Percentiles rank a stretch among this genome's conserved stretches.
Evolutionary conservation across 805 yeast genomes (phyloP).

Genomic region (Kluyveromyces dobzhanskii): DNA sequence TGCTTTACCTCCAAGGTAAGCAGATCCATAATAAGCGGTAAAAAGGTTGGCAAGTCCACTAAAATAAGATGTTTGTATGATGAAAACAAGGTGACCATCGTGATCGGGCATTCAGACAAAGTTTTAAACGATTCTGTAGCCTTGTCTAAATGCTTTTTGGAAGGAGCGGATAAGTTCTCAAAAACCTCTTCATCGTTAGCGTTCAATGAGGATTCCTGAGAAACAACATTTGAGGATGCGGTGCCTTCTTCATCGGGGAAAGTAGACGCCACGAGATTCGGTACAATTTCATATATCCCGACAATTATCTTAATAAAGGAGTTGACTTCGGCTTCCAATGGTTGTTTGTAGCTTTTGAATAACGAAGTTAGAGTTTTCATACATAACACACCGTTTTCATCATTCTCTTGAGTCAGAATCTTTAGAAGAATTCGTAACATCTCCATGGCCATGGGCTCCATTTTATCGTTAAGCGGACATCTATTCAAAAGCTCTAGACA

Average conservation of each 20-base stretch:
- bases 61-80: constrained; percentile 72
- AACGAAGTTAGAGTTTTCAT: constrained; percentile 79
- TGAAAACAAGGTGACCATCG: constrained; percentile 86
- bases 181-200: constrained; percentile 5
- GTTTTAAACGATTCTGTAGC: constrained; percentile 84
- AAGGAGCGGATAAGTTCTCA: constrained; percentile 7
- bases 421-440: constrained; percentile 51
- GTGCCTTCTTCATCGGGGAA: constrained; percentile 31
- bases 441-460: constrained; percentile 58
- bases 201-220: neutral
- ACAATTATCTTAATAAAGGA: constrained; percentile 71
- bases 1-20: constrained; percentile 73
- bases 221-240: constrained; percentile 2
- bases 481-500: constrained; percentile 74
- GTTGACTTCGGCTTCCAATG: constrained; percentile 60
- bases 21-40: constrained; percentile 73
- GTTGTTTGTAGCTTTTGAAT: constrained; percentile 73
- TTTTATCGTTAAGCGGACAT: constrained; percentile 72
- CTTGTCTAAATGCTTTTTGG: constrained; percentile 44
- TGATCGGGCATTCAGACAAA: constrained; percentile 92
- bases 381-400: constrained; percentile 88
- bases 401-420: constrained; percentile 71
- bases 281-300: constrained; percentile 71
- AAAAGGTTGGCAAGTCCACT: constrained; percentile 61
- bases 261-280: constrained; percentile 60